Evolutionary conservation across 1,139 yeast species (phyloP), one percentile per base, ranked within the genome.

Genomic region (Pichia inconspicua): DNA sequence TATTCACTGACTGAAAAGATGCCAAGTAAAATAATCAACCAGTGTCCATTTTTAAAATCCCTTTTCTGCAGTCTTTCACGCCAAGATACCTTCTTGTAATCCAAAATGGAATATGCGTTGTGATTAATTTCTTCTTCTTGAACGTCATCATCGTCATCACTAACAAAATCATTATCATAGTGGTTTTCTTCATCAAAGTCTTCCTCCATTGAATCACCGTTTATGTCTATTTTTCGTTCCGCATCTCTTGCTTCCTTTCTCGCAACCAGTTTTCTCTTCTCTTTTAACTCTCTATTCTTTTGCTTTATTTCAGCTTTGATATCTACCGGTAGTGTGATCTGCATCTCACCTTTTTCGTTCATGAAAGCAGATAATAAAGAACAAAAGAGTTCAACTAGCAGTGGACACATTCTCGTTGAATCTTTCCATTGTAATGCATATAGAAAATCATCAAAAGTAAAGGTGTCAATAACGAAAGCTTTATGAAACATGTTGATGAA

Each of bases 21-120:
- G 19, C 96, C 96, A 42, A 89, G 65, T 35, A 89, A 66, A 43
- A 84, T 77, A 41, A 83, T 74, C 58, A 87, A 84, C 96, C 97
- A 90, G 49, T 80, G 80, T 5, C 96, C 96, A 58, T 87, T 90
- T 58, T 76, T 80, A 63, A 85, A 92, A 57, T 78, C 78, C 49
- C 96, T 78, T 53, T 78, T 81, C 14, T 82, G 75, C 30, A 89
- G 71, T 42, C 95, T 71, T 30, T 85, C 94, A 53, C 81, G 78
- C 96, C 97, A 90, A 19, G 82, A 68, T 0, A 70, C 70, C 42
- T 80, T 80, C 50, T 85, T 73, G 64, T 80, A 80, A 50, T 78
- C 78, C 60, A 85, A 67, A 34, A 77, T 75, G 28, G 72, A 71
- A 50, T 78, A 78, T 3, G 83, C 83, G 54, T 74, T 73, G 55